These are phyloP conservation scores for Hysterangium stoloniferum DNA, from an alignment of 768 basidiomycete species.

Conservation along the genomic window DNA sequence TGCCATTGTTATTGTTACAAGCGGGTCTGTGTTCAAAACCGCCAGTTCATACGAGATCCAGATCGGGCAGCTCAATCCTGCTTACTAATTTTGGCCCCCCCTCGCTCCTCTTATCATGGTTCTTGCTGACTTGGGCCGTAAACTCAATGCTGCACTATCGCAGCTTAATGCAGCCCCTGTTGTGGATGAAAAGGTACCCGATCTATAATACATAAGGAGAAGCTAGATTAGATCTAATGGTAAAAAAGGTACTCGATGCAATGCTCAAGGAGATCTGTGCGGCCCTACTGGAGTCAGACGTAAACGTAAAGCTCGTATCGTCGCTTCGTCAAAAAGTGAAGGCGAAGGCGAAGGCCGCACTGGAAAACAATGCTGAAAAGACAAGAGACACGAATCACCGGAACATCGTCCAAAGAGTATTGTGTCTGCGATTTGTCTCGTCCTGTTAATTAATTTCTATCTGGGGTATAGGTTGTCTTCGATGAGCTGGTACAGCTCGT, in stretches of 20 bases:
- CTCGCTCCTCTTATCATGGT: constrained; percentile 63
- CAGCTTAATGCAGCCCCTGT: constrained; percentile 81
- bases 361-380: constrained; percentile 63
- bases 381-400: constrained; percentile 76
- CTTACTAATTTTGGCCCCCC: constrained; percentile 1
- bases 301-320: constrained; percentile 95
- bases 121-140: constrained; percentile 88
- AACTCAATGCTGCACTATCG: constrained; percentile 88
- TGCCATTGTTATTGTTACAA: constrained; percentile 32
- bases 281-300: constrained; percentile 91
- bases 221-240: not conserved
- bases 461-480: constrained; percentile 67
- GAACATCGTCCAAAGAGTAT: constrained; percentile 86
- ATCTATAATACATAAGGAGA: not conserved
- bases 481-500: constrained; percentile 94
- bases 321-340: constrained; percentile 85
- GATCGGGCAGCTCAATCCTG: constrained; percentile 24
- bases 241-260: constrained; percentile 76
- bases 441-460: not conserved
- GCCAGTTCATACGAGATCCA: not conserved
- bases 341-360: constrained; percentile 73
- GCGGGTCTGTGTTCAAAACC: not conserved
- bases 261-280: constrained; percentile 93
- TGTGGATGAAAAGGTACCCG: constrained; percentile 79
- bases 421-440: constrained; percentile 6